These are phyloP conservation scores for Yarrowia alimentaria DNA, from an alignment of 805 yeast species.

Conservation along the genomic window DNA sequence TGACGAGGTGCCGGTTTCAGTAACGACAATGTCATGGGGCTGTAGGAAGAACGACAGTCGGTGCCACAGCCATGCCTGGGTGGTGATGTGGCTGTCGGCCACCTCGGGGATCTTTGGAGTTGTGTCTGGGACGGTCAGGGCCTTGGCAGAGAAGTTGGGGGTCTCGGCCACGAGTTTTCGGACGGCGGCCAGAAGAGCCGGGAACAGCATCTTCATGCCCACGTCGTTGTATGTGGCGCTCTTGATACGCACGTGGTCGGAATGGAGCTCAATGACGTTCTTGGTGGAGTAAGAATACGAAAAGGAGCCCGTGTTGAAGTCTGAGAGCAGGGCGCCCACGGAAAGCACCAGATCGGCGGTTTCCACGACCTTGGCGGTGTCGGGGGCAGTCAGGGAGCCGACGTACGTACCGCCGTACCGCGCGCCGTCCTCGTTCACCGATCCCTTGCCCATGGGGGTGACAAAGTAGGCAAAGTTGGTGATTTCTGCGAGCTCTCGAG, in stretches of 20 bases:
- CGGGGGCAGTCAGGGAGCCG: conserved; percentile 74
- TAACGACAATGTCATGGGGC: conserved; percentile 57
- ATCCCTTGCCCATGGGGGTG: conserved; percentile 89
- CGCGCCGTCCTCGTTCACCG: conserved; percentile 67
- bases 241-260: conserved; percentile 53
- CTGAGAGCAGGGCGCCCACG: conserved; percentile 80
- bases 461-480: conserved; percentile 80
- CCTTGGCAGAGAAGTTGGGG: conserved; percentile 42
- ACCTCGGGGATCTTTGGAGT: conserved; percentile 50
- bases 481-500: conserved; percentile 56
- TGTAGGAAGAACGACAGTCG: conserved; percentile 51
- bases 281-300: conserved; percentile 54
- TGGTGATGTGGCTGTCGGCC: conserved; percentile 45
- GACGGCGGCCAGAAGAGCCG: conserved; percentile 32
- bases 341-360: conserved; percentile 71
- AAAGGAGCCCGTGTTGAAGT: conserved; percentile 85
- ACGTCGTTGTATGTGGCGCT: conserved; percentile 54
- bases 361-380: conserved; percentile 69
- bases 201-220: conserved; percentile 49
- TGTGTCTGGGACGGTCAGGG: conserved; percentile 54
- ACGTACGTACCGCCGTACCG: conserved; percentile 84
- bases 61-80: conserved; percentile 52
- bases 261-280: conserved; percentile 55
- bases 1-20: conserved; percentile 67
- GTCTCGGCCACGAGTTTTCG: conserved; percentile 30